phyloP scores from a whole-genome alignment of 1,284 basidiomycete species.

The Apiotrichum brassicae region DNA sequence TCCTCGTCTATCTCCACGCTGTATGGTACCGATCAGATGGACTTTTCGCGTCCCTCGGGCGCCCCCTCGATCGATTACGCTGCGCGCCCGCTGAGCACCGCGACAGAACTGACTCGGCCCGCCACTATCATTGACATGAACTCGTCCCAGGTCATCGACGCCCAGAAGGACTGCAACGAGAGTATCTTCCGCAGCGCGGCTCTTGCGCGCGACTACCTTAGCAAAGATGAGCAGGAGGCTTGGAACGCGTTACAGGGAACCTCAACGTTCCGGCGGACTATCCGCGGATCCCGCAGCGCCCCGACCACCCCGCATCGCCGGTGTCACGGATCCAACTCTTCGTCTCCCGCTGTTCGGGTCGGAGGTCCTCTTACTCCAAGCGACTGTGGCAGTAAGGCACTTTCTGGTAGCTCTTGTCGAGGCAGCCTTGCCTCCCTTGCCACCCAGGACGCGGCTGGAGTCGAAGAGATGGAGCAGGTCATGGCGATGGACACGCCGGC shows the following conservation, averaged over 20 bases:
- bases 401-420: neutral
- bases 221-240: neutral
- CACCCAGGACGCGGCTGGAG: slow-evolving; percentile 13
- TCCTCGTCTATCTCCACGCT: neutral
- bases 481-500: slow-evolving; percentile 37
- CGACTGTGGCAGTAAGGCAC: too few species aligned
- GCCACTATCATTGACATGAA: neutral
- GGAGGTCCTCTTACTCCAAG: too few species aligned
- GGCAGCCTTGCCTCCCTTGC: neutral
- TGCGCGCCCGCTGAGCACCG: neutral
- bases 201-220: neutral
- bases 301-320: neutral
- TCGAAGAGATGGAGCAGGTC: slow-evolving; percentile 36
- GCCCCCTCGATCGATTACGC: neutral
- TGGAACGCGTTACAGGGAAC: neutral
- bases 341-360: too few species aligned
- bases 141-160: neutral
- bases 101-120: neutral
- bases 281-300: neutral
- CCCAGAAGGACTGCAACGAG: neutral
- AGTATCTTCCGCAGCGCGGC: slow-evolving; percentile 4
- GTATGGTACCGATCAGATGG: neutral
- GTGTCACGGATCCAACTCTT: too few species aligned
- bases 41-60: neutral
- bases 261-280: neutral